Evolutionary conservation across 1,139 yeast genomes (phyloP).

Genomic region (Taiozyma sp.): DNA sequence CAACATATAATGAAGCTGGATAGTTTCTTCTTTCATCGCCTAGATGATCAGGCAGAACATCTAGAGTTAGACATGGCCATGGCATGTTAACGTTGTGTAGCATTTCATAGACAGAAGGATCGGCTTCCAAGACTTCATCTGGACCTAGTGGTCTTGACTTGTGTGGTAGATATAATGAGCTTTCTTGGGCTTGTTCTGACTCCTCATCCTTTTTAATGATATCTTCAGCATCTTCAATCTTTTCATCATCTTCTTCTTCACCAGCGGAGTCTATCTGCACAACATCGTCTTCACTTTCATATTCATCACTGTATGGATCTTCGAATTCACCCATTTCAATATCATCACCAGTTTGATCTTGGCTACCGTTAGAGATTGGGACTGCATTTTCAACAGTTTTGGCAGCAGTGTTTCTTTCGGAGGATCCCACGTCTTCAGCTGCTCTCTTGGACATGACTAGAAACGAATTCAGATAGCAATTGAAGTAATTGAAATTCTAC

Average conservation of each 20-base stretch:
- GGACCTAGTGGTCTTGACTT: conserved; percentile 87
- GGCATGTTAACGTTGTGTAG: conserved; percentile 89
- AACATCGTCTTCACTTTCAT: conserved; percentile 88
- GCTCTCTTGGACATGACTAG: conserved; percentile 58
- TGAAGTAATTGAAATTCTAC: background rate
- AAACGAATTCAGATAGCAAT: background rate
- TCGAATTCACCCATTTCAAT: conserved; percentile 86
- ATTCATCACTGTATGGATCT: conserved; percentile 93
- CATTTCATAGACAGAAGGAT: conserved; percentile 95
- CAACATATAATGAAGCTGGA: conserved; percentile 81
- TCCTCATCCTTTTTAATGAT: conserved; percentile 30
- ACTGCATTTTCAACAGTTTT: conserved; percentile 27
- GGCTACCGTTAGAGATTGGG: conserved; percentile 26
- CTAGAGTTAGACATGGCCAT: conserved; percentile 96
- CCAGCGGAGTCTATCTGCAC: conserved; percentile 70
- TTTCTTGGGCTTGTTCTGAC: conserved; percentile 25
- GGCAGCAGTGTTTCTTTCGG: conserved; percentile 32
- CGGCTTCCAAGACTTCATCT: conserved; percentile 94
- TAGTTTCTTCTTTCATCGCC: conserved; percentile 86
- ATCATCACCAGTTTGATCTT: conserved; percentile 33
- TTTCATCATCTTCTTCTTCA: conserved; percentile 56
- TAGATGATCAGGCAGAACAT: conserved; percentile 76
- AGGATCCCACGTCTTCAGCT: conserved; percentile 37
- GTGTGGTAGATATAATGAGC: conserved; percentile 72
- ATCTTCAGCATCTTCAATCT: conserved; percentile 31